Conservation (phyloP, 2,329 filamentous ascomycete genomes). For the Leptographium galeiforme region DNA sequence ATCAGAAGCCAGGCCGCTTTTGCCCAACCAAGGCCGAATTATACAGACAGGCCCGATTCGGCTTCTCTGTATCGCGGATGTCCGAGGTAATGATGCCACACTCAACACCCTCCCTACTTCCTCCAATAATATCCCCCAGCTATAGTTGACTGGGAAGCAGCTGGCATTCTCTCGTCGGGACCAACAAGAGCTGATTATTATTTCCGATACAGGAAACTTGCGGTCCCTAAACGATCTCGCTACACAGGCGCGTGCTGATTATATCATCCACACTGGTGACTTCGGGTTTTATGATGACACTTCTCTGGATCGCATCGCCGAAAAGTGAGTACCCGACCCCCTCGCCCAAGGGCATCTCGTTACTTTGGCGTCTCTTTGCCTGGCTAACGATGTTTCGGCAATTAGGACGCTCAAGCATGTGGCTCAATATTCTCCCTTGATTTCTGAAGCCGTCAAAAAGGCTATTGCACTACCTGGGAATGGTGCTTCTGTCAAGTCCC, state of each 20-base stretch:
- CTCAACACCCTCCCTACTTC: neutral
- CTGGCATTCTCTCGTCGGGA: neutral
- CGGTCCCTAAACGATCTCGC: slow-evolving; percentile 93
- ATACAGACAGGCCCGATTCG: slow-evolving; percentile 52
- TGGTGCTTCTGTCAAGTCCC: slow-evolving; percentile 69
- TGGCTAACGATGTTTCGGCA: neutral
- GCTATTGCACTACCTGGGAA: slow-evolving; percentile 46
- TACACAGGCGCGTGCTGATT: slow-evolving; percentile 84
- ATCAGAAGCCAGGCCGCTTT: slow-evolving; percentile 48
- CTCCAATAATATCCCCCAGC: neutral
- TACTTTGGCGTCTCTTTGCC: neutral
- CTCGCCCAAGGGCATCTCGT: neutral
- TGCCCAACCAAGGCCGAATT: slow-evolving; percentile 54
- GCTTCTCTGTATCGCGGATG: slow-evolving; percentile 58
- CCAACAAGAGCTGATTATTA: neutral
- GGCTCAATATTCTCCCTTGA: slow-evolving; percentile 91
- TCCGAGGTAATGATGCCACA: slow-evolving; percentile 40
- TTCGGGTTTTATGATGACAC: slow-evolving; percentile 98
- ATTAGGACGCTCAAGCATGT: slow-evolving; percentile 93
- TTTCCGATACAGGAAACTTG: slow-evolving; percentile 58
- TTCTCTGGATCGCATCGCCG: slow-evolving; percentile 90
- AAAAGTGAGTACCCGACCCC: slow-evolving; percentile 58
- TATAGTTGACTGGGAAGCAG: neutral
- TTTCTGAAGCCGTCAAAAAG: slow-evolving; percentile 64
- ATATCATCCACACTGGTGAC: slow-evolving; percentile 97